phyloP scores from a whole-genome alignment of 169 alveolate species.

The Fabrea salina region DNA sequence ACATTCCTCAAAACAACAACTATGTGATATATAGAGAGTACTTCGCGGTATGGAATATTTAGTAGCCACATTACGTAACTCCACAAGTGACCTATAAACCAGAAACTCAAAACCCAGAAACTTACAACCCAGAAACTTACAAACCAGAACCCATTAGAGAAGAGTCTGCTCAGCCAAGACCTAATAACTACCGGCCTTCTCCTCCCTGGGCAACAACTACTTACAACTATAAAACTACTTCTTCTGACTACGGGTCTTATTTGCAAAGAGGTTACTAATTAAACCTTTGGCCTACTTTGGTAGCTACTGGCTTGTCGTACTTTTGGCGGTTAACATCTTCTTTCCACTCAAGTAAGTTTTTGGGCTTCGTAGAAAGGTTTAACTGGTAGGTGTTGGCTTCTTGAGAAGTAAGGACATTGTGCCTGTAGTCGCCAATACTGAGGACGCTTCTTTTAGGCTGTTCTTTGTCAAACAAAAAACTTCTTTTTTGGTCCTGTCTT shows the following conservation, averaged over 20 bases:
- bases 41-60: too few species aligned
- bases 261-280: too few species aligned
- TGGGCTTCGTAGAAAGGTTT: not conserved
- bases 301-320: constrained; percentile 13
- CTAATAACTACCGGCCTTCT: not conserved
- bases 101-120: too few species aligned
- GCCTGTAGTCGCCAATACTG: constrained; percentile 28
- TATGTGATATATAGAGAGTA: constrained; percentile 72
- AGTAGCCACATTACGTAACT: not conserved
- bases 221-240: not conserved
- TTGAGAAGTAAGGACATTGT: not conserved
- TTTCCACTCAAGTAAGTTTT: constrained; percentile 23
- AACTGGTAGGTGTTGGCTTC: not conserved
- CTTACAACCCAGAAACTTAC: too few species aligned
- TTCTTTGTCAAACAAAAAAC: not conserved
- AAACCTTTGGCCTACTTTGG: constrained; percentile 5
- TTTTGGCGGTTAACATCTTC: not conserved
- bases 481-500: constrained; percentile 19
- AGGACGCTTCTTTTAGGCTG: not conserved
- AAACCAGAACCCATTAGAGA: too few species aligned
- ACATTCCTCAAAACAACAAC: constrained; percentile 79
- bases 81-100: not conserved
- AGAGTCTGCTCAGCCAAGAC: not conserved
- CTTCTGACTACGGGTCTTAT: not conserved
- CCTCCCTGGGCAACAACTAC: not conserved